Base-by-base conservation (phyloP, 2,329 filamentous ascomycete genomes). In the Fusarium sp. region DNA sequence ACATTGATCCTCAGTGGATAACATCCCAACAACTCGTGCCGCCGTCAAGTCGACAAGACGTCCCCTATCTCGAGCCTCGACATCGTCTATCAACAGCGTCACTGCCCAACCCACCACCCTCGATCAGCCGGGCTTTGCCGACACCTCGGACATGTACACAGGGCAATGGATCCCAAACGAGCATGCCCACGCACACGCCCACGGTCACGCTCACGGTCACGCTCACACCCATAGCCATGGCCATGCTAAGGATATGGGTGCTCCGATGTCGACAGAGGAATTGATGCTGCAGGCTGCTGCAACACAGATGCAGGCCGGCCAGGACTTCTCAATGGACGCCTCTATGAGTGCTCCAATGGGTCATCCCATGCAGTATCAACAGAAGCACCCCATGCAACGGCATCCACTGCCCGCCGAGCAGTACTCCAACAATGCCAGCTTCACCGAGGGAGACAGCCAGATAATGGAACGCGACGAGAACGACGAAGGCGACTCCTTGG, bases 401-500 rank as follows among this genome's bases (percentile, higher is more conserved):
- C 85, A 86, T 63, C 80, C 83, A 13, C 74, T 87, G n/a, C 79
- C 83, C 7, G 75, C 77, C 46, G 85, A 88, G 38, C 79, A 81
- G 34, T 88, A 83, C 66, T 78, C 75, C 32, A 76, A 77, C 38
- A 82, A 81, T 64, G 76, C 77, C 59, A 86, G 81, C 72, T 88
- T 86, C 67, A 81, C 80, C 28, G 85, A 88, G 55, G 78, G 74
- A 29, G 85, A 88, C 49, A 83, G 81, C 65, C 85, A 88, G 68
- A 80, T 88, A 77, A 72, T 87, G 66, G 86, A 88, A 53, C 81
- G 83, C 43, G 85, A 88, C 41, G 84, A 85, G 26, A 81, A 82
- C 40, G 83, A 87, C 10, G 86, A 88, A 11, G 81, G 75, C 15
- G 84, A 88, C 52, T 83, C 84, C 4, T 72, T 85, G 56, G 75